These are phyloP conservation scores for Psidium guajava DNA, from an alignment of 345 rosid genomes.

Conservation along the genomic window DNA sequence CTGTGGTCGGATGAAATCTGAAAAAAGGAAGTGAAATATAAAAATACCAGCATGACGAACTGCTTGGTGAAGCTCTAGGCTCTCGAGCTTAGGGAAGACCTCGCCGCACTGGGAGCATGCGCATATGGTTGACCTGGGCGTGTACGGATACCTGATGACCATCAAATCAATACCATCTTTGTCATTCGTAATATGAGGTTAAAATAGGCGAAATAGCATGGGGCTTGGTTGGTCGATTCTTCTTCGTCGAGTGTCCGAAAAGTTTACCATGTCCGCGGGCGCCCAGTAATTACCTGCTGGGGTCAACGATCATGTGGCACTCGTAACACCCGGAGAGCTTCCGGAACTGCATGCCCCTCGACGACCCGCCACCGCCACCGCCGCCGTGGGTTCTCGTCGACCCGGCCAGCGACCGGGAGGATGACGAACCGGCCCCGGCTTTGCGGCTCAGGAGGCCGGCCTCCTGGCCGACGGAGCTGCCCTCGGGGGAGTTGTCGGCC, in stretches of 20 bases:
- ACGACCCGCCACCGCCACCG: conserved; percentile 16
- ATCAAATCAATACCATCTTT: not conserved
- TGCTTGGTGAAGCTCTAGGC: conserved; percentile 93
- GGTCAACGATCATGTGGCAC: conserved; percentile 90
- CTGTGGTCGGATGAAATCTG: too few relatives aligned
- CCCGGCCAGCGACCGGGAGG: conserved; percentile 36
- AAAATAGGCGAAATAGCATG: not conserved
- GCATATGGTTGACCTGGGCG: conserved; percentile 58
- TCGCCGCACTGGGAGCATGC: conserved; percentile 89
- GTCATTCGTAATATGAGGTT: too few relatives aligned
- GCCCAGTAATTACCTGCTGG: conserved; percentile 48
- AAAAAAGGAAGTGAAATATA: too few relatives aligned
- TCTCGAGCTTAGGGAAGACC: conserved; percentile 83
- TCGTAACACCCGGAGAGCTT: conserved; percentile 97
- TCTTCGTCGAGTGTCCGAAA: not conserved
- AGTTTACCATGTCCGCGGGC: not conserved
- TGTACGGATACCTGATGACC: conserved; percentile 40
- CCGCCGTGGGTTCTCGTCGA: conserved; percentile 17
- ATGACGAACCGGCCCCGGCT: conserved; percentile 20
- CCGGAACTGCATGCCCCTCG: conserved; percentile 85
- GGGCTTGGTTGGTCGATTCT: not conserved
- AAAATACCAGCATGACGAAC: conserved; percentile 89
- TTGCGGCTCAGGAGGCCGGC: conserved; percentile 49
- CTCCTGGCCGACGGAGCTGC: conserved; percentile 58
- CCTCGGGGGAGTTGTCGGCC: conserved; percentile 86